phyloP scores from a whole-genome alignment of 2,329 filamentous ascomycete genomes.

The Ceratocystis cacaofunesta region DNA sequence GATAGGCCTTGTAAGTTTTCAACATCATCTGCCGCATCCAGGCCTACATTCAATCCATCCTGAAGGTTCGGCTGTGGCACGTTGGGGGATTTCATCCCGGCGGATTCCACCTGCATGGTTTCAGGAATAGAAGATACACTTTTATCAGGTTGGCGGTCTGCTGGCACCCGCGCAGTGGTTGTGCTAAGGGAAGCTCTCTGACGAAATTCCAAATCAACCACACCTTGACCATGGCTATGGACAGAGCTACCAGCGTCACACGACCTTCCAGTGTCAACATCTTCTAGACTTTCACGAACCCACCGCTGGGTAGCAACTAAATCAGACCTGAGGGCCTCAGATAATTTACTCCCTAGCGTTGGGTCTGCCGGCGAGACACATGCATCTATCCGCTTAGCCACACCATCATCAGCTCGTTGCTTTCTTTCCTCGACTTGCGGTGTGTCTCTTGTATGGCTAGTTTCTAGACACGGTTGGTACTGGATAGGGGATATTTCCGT shows the following conservation, averaged over 20 bases:
- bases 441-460: slow-evolving; percentile 2
- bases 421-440: slow-evolving; percentile 8
- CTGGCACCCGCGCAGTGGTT: neutral
- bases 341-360: neutral
- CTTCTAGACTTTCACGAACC: neutral
- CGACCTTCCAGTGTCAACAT: neutral
- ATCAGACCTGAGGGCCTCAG: neutral
- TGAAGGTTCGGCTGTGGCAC: neutral
- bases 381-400: neutral
- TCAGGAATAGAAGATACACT: neutral
- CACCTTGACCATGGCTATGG: neutral
- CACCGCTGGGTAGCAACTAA: neutral
- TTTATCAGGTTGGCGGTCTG: neutral
- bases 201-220: neutral
- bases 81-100: neutral
- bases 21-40: neutral
- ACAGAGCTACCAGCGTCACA: neutral
- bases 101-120: neutral
- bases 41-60: neutral
- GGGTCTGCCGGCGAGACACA: neutral
- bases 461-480: neutral
- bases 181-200: neutral
- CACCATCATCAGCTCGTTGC: neutral
- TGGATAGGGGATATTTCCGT: neutral
- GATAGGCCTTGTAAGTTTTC: neutral